phyloP scores from a whole-genome alignment of 2,329 filamentous ascomycete genomes.

The Alternaria rosae region DNA sequence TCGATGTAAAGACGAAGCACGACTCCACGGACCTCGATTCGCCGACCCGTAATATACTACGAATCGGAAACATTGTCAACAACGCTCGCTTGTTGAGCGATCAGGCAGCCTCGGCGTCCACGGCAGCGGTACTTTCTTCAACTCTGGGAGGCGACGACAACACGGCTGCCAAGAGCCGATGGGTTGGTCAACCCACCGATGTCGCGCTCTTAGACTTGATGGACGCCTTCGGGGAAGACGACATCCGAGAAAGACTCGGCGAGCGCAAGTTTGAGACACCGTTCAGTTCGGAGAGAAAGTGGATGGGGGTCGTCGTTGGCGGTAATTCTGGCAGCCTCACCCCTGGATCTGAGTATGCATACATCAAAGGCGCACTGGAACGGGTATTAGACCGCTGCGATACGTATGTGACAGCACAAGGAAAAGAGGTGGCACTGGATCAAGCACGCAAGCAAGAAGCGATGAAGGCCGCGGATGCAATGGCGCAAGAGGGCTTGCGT shows the following conservation, averaged over 20 bases:
- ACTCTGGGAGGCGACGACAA: constrained; percentile 69
- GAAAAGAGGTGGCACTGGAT: constrained; percentile 85
- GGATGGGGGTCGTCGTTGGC: constrained; percentile 93
- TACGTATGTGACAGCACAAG: constrained; percentile 86
- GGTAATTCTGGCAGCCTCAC: constrained; percentile 57
- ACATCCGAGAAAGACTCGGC: constrained; percentile 87
- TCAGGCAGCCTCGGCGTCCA: constrained; percentile 73
- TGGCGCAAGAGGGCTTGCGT: constrained; percentile 88
- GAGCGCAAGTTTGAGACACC: constrained; percentile 83
- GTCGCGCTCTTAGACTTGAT: constrained; percentile 95
- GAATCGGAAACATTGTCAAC: constrained; percentile 96
- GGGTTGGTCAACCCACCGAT: constrained; percentile 96
- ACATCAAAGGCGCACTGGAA: constrained; percentile 95
- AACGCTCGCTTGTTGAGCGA: constrained; percentile 82
- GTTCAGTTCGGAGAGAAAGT: constrained; percentile 97
- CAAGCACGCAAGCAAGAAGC: constrained; percentile 76
- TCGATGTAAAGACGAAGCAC: constrained; percentile 64
- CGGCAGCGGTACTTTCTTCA: constrained; percentile 84
- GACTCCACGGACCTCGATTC: constrained; percentile 67
- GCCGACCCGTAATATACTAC: constrained; percentile 79
- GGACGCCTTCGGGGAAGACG: constrained; percentile 89
- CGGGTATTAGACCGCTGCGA: constrained; percentile 86
- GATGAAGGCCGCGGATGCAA: constrained; percentile 77
- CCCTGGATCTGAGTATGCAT: constrained; percentile 78
- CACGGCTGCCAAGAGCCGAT: constrained; percentile 78